Percentiles rank a stretch among this genome's conserved stretches.
phyloP scores from a whole-genome alignment of 2,329 filamentous ascomycete genomes.

The Fusarium musae region DNA sequence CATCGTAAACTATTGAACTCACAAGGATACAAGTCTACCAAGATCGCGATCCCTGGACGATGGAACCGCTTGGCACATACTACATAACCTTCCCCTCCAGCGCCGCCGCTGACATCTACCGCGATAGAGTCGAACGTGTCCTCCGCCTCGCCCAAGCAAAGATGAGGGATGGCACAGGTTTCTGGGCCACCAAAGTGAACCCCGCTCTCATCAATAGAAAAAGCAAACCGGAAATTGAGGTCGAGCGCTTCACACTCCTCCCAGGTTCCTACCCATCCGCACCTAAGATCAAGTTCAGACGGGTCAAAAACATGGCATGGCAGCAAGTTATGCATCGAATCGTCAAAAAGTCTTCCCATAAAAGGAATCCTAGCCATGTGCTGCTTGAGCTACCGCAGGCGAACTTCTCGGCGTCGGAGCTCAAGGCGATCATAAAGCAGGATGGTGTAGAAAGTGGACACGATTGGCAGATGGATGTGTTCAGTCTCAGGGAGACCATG shows the following conservation, averaged over 20 bases:
- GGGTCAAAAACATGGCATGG: slow-evolving; percentile 44
- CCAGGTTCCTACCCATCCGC: slow-evolving; percentile 37
- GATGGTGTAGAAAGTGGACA: slow-evolving; percentile 18
- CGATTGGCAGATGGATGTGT: slow-evolving; percentile 28
- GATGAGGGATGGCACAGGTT: slow-evolving; percentile 35
- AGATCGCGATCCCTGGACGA: slow-evolving; percentile 69
- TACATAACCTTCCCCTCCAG: slow-evolving; percentile 73
- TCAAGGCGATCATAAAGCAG: slow-evolving; percentile 24
- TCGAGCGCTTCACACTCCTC: slow-evolving; percentile 46
- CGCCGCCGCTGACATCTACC: slow-evolving; percentile 70
- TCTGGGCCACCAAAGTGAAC: slow-evolving; percentile 48
- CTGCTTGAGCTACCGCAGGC: slow-evolving; percentile 47
- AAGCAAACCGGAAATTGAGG: slow-evolving; percentile 33
- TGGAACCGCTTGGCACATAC: slow-evolving; percentile 73
- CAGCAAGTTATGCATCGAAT: slow-evolving; percentile 38
- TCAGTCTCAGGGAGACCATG: slow-evolving; percentile 17
- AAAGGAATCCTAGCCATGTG: slow-evolving; percentile 44
- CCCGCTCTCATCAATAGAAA: slow-evolving; percentile 36
- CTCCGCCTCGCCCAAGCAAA: slow-evolving; percentile 47
- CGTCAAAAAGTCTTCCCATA: slow-evolving; percentile 36
- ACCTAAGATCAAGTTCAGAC: slow-evolving; percentile 29
- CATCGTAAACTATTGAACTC: slow-evolving; percentile 6
- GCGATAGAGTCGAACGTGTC: slow-evolving; percentile 51
- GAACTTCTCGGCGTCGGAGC: slow-evolving; percentile 42
- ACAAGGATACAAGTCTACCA: slow-evolving; percentile 63